Base-by-base conservation (phyloP, 2,329 filamentous ascomycete genomes). In the Fusarium agapanthi region DNA sequence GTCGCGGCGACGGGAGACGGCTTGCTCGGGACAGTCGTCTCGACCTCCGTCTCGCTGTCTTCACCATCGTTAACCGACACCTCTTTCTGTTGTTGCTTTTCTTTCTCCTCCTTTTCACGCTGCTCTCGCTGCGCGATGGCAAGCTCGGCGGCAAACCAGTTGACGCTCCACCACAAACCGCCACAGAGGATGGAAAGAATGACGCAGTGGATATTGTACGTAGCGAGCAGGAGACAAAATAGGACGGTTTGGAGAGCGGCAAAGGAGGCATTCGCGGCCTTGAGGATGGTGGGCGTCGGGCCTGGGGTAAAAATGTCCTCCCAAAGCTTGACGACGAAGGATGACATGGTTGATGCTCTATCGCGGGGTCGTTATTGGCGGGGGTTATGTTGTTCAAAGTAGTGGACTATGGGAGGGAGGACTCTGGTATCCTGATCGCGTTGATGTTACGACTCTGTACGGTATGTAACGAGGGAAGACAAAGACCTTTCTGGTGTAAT, bases 241-340 rank as follows among this genome's bases (percentile, higher is more conserved):
- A 98, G 91, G 45, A 97, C 87, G 70, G 92, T 67, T 82, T 98
- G 96, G 24, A 99, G 91, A 45, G 90, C 89, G 72, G 91, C 95
- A 81, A 99, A 99, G 69, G 93, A 92, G 80, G 87, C 90, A 84
- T 99, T 98, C 66, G 96, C 97, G 67, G 96, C 96, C 79, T 95
- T 84, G 63, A 98, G 88, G 72, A 99, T 90, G 53, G 93, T 93
- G 20, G 94, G 94, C 2, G 95, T 98, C 51, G 95, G 90, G 64
- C 96, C 96, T 2, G 95, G 93, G 10, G 92, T 96, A 88, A 98
- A 98, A 86, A 98, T 91, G 79, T 94, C 97, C 80, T 93, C 89
- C 93, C 94, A 97, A 68, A 98, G 92, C 75, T 95, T 90, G 79
- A 90, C 87, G 71, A 97, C 78, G 82, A 92, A 91, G 76, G 85